A percentile compares a stretch with the other conserved stretches of the same genome.
Conservation (phyloP, 1,284 basidiomycete genomes). For the Pseudomicrostroma phylloplanum region DNA sequence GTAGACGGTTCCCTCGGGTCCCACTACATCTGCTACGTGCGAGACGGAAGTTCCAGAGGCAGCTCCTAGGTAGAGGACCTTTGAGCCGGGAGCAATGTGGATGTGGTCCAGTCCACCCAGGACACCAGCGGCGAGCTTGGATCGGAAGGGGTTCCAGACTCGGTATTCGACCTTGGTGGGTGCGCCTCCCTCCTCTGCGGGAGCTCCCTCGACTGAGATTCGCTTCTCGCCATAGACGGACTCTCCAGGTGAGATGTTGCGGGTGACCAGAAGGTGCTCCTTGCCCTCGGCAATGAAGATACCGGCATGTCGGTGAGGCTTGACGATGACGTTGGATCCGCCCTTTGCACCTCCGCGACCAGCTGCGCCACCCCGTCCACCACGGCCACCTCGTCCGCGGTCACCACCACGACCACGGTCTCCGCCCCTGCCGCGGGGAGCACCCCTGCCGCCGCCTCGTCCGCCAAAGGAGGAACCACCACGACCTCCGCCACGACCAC, state of each 20-base stretch:
- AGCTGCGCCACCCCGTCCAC: constrained; percentile 42
- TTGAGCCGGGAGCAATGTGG: constrained; percentile 86
- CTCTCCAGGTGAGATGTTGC: constrained; percentile 94
- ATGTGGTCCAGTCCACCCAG: constrained; percentile 91
- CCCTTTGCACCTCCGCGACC: constrained; percentile 57
- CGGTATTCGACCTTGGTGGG: constrained; percentile 86
- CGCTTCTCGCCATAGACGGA: constrained; percentile 95
- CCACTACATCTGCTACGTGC: constrained; percentile 97
- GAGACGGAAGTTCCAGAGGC: constrained; percentile 93
- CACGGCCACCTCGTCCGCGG: constrained; percentile 18
- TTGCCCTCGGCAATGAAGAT: constrained; percentile 63
- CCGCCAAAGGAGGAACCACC: constrained; percentile 16
- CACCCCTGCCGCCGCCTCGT: constrained; percentile 51
- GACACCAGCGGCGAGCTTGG: constrained; percentile 93
- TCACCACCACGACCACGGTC: constrained; percentile 17
- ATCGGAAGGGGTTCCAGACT: constrained; percentile 99
- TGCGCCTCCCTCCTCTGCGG: constrained; percentile 58
- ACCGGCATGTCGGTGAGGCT: constrained; percentile 89
- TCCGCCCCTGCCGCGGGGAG: constrained; percentile 16
- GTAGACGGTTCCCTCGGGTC: constrained; percentile 92
- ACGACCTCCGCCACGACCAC: constrained; percentile 46
- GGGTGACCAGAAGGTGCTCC: constrained; percentile 93
- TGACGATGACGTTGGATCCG: constrained; percentile 71
- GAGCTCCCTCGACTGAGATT: constrained; percentile 60
- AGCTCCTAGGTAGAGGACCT: constrained; percentile 95